phyloP scores from a whole-genome alignment of 202 grass and related monocot species.

The Panicum hallii region DNA sequence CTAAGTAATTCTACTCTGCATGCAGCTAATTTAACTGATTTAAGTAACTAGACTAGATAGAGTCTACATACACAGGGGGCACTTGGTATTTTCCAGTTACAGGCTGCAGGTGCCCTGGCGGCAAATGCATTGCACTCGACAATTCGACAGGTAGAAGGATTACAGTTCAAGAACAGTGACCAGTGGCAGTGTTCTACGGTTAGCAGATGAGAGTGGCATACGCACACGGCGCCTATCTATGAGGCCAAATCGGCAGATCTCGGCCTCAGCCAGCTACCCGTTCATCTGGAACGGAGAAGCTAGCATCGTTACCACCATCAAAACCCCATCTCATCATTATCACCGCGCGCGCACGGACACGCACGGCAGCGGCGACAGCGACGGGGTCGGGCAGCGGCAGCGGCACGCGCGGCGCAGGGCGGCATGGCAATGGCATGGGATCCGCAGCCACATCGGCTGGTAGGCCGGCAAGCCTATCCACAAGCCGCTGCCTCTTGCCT shows the following conservation, averaged over 20 bases:
- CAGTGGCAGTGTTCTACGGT: background rate
- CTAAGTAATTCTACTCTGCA: conserved; percentile 3
- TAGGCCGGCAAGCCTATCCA: conserved; percentile 22
- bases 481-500: conserved; percentile 1
- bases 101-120: conserved; percentile 14
- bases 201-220: background rate
- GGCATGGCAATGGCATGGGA: background rate
- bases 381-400: background rate
- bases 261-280: background rate
- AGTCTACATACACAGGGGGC: background rate
- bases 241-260: background rate
- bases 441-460: background rate
- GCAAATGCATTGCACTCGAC: background rate
- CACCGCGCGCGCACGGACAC: background rate
- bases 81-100: background rate
- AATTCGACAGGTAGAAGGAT: background rate
- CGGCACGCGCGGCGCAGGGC: background rate
- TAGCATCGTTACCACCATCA: background rate
- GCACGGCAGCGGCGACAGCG: conserved; percentile 12
- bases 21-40: too few species aligned
- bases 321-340: background rate
- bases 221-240: background rate
- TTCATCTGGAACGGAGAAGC: background rate
- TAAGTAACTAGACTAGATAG: background rate
- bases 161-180: conserved; percentile 21